A percentile compares a stretch with the other conserved stretches of the same genome.
These are phyloP conservation scores for Heliamphora pulchella DNA, from an alignment of 179 eudicot genomes.

Conservation along the genomic window DNA sequence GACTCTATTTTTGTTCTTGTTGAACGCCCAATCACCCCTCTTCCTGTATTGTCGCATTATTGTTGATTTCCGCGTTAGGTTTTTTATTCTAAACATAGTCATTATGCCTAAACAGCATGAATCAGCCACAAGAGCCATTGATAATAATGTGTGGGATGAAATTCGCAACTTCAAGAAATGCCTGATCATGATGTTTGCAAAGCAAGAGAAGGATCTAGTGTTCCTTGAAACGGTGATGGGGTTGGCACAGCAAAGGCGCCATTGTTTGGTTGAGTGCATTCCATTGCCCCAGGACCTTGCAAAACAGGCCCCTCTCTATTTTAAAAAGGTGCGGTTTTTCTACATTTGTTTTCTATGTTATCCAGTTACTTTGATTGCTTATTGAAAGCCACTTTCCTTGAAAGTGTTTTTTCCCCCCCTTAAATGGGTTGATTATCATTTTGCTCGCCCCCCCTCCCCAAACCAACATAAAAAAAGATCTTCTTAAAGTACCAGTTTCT, in stretches of 20 bases:
- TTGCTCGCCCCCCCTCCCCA: too few species aligned
- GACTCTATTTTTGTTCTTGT: background rate
- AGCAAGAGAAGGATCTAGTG: constrained; percentile 82
- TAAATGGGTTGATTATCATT: background rate
- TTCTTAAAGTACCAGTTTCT: background rate
- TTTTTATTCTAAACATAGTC: background rate
- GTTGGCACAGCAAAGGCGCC: constrained; percentile 65
- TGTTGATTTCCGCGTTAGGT: background rate
- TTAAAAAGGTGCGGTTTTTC: constrained; percentile 54
- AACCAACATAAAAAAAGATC: too few species aligned
- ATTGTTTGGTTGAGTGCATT: constrained; percentile 92
- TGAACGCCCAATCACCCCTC: background rate
- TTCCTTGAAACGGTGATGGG: constrained; percentile 88
- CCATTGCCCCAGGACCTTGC: constrained; percentile 64
- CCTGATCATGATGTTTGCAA: constrained; percentile 86
- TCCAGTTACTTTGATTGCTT: background rate
- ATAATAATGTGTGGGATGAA: constrained; percentile 92
- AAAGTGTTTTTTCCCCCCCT: background rate
- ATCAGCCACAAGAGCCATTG: constrained; percentile 70
- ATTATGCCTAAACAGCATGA: constrained; percentile 58
- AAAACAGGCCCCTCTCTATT: constrained; percentile 69
- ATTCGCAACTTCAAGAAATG: constrained; percentile 96
- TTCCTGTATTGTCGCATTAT: background rate
- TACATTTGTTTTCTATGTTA: background rate
- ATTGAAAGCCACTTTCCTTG: background rate